Conservation (phyloP, 805 yeast genomes). For the Kazachstania africana region DNA sequence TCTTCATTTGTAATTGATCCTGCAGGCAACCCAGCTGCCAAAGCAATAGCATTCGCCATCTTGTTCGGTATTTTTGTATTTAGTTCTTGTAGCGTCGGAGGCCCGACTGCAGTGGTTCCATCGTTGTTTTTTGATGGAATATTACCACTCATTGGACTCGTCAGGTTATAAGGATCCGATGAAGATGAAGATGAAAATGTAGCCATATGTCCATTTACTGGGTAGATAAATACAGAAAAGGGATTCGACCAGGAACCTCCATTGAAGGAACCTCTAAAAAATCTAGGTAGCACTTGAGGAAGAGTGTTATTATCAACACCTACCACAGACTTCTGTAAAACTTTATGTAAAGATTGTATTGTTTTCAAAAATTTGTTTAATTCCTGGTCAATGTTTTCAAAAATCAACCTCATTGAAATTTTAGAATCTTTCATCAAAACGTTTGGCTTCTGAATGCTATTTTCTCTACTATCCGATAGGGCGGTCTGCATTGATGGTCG, state of each 20-base stretch:
- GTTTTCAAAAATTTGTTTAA: slow-evolving; percentile 23
- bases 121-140: neutral
- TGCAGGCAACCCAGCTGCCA: slow-evolving; percentile 9
- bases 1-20: neutral
- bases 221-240: slow-evolving; percentile 29
- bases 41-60: slow-evolving; percentile 15
- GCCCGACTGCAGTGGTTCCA: neutral
- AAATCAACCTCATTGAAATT: slow-evolving; percentile 3
- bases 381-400: slow-evolving; percentile 15
- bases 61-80: slow-evolving; percentile 10
- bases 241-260: slow-evolving; percentile 79
- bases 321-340: slow-evolving; percentile 15
- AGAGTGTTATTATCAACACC: slow-evolving; percentile 17
- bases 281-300: slow-evolving; percentile 64
- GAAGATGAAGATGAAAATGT: slow-evolving; percentile 1
- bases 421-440: neutral
- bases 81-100: neutral
- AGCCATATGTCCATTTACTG: slow-evolving; percentile 2
- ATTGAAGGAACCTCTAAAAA: slow-evolving; percentile 50
- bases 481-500: neutral
- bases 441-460: neutral
- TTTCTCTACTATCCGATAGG: neutral
- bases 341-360: slow-evolving; percentile 19
- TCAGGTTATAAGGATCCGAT: neutral
- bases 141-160: too few relatives aligned